phyloP scores from a whole-genome alignment of 2,329 filamentous ascomycete species.

The Malbranchea zuffiana region DNA sequence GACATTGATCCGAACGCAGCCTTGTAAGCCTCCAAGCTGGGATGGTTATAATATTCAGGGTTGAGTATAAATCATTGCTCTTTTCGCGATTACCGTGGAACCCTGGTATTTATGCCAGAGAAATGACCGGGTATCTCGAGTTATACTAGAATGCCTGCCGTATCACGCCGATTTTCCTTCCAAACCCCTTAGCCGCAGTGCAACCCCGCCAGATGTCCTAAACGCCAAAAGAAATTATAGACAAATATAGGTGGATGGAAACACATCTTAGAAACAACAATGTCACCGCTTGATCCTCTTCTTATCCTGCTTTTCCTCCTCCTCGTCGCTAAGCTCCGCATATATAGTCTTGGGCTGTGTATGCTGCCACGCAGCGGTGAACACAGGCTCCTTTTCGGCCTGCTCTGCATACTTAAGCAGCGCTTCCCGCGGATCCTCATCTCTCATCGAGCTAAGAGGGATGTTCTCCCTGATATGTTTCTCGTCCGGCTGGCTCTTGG shows the following conservation, averaged over 20 bases:
- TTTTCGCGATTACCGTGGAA: too few relatives aligned
- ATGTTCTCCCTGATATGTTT: constrained; percentile 81
- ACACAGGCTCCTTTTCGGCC: constrained; percentile 83
- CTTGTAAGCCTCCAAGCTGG: too few relatives aligned
- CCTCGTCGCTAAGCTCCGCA: constrained; percentile 77
- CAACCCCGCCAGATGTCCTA: too few relatives aligned
- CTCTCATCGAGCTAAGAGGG: constrained; percentile 80
- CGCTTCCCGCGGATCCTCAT: constrained; percentile 91
- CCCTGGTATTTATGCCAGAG: too few relatives aligned
- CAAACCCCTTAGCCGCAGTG: too few relatives aligned
- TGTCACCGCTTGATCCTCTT: constrained; percentile 38
- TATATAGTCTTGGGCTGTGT: constrained; percentile 91
- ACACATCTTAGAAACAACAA: constrained; percentile 12
- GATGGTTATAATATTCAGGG: too few relatives aligned
- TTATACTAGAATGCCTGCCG: too few relatives aligned
- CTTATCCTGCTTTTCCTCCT: constrained; percentile 52
- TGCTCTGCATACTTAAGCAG: constrained; percentile 90
- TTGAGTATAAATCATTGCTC: too few relatives aligned
- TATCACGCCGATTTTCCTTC: too few relatives aligned
- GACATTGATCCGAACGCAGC: too few relatives aligned
- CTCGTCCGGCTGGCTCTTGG: constrained; percentile 80
- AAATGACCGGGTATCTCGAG: too few relatives aligned
- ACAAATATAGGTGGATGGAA: constrained; percentile 4
- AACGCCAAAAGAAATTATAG: too few relatives aligned
- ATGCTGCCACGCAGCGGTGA: constrained; percentile 84